A percentile compares a stretch with the other conserved stretches of the same genome.
phyloP scores from a whole-genome alignment of 73 alveolate species.

The Blepharisma japonicum region DNA sequence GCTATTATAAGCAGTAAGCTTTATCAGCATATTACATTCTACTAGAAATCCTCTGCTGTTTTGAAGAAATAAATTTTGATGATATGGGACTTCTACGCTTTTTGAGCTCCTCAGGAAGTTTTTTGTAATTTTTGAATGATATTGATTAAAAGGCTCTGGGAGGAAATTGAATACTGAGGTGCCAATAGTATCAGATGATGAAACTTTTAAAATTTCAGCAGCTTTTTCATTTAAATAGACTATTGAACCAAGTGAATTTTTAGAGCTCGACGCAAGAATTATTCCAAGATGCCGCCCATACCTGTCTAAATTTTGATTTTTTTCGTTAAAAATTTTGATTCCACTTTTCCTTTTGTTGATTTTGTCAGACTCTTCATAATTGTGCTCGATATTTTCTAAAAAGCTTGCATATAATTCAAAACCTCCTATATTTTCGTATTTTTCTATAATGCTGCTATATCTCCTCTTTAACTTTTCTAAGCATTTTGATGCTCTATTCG shows the following conservation, averaged over 20 bases:
- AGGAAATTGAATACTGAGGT: neutral
- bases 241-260: neutral
- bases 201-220: neutral
- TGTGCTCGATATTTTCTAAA: too few species aligned
- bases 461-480: too few species aligned
- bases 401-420: too few species aligned
- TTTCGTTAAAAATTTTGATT: too few species aligned
- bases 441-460: too few species aligned
- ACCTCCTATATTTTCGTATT: too few species aligned
- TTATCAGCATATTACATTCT: neutral
- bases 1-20: too few species aligned
- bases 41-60: neutral
- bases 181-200: neutral
- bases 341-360: too few species aligned
- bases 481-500: too few species aligned
- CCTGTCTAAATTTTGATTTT: too few species aligned
- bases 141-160: neutral
- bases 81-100: neutral
- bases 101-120: neutral
- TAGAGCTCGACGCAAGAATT: neutral
- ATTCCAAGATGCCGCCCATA: neutral
- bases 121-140: neutral
- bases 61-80: neutral
- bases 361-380: too few species aligned
- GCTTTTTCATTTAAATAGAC: neutral